Conservation (phyloP, 495 filamentous ascomycete genomes). For the Penicillium turbatum region DNA sequence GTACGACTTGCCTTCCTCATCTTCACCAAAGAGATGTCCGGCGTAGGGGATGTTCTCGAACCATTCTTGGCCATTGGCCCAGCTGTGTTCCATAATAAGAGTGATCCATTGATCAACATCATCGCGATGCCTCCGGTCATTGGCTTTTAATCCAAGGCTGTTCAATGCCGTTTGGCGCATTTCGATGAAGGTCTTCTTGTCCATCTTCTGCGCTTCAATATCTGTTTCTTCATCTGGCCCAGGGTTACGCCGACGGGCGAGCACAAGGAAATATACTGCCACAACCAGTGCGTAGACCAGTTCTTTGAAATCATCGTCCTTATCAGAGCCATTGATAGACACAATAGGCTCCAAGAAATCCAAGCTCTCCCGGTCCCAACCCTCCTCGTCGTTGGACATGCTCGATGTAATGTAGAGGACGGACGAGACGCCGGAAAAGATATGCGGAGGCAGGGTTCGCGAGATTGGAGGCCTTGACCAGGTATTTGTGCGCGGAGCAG, state of each 20-base stretch:
- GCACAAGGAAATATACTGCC: slow-evolving; percentile 62
- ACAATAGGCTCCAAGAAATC: slow-evolving; percentile 39
- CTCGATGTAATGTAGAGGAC: slow-evolving; percentile 44
- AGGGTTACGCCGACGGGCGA: slow-evolving; percentile 39
- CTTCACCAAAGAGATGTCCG: slow-evolving; percentile 39
- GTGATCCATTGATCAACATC: slow-evolving; percentile 59
- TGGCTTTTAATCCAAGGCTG: slow-evolving; percentile 33
- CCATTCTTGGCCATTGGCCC: slow-evolving; percentile 65
- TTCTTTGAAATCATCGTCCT: slow-evolving; percentile 41
- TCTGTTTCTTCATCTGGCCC: slow-evolving; percentile 17
- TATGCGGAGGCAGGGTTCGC: slow-evolving; percentile 53
- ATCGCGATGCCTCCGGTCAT: slow-evolving; percentile 38
- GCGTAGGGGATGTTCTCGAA: slow-evolving; percentile 51
- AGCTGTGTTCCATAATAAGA: slow-evolving; percentile 52
- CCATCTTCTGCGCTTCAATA: slow-evolving; percentile 36
- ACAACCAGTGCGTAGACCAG: slow-evolving; percentile 49
- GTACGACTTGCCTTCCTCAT: slow-evolving; percentile 37
- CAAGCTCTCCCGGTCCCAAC: slow-evolving; percentile 35
- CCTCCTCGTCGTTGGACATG: slow-evolving; percentile 29
- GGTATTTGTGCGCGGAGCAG: slow-evolving; percentile 43
- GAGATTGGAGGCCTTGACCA: slow-evolving; percentile 46
- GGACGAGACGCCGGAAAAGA: slow-evolving; percentile 59
- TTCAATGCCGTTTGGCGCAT: slow-evolving; percentile 46
- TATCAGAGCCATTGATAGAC: slow-evolving; percentile 24
- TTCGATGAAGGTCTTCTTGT: slow-evolving; percentile 46